Evolutionary conservation across 345 rosid species (phyloP).

Genomic region (Eucalyptus globulus): DNA sequence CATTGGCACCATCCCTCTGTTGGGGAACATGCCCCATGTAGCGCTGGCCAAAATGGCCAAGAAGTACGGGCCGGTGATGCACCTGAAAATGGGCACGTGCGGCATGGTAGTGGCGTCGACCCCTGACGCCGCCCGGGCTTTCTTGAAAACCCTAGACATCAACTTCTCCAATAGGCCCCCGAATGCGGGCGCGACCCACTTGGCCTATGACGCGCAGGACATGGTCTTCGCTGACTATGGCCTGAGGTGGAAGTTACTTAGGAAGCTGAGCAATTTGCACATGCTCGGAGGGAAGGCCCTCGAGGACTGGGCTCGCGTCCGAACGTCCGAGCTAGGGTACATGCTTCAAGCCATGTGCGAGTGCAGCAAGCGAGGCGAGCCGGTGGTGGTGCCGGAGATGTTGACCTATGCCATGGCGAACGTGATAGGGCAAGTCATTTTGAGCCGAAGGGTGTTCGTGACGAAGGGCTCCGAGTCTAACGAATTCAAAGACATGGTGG

Average conservation of each 20-base stretch:
- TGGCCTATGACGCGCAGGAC: slow-evolving; percentile 49
- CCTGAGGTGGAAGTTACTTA: slow-evolving; percentile 33
- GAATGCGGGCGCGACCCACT: slow-evolving; percentile 47
- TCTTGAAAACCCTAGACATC: slow-evolving; percentile 40
- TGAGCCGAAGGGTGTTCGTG: slow-evolving; percentile 40
- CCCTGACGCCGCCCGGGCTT: slow-evolving; percentile 40
- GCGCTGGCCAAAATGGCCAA: slow-evolving; percentile 34
- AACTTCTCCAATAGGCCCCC: slow-evolving; percentile 55
- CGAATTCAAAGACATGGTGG: slow-evolving; percentile 66
- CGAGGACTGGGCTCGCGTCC: slow-evolving; percentile 29
- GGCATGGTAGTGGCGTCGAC: slow-evolving; percentile 56
- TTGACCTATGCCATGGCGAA: slow-evolving; percentile 41
- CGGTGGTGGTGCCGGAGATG: slow-evolving; percentile 39
- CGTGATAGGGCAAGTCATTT: slow-evolving; percentile 49
- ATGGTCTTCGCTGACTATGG: slow-evolving; percentile 64
- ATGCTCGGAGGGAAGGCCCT: slow-evolving; percentile 57
- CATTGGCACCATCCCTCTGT: slow-evolving; percentile 35
- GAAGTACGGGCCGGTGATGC: slow-evolving; percentile 42
- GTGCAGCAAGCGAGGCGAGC: slow-evolving; percentile 11
- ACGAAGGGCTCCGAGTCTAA: slow-evolving; percentile 41
- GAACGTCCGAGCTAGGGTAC: slow-evolving; percentile 26
- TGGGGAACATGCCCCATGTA: slow-evolving; percentile 50
- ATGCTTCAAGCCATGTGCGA: slow-evolving; percentile 38
- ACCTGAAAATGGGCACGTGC: slow-evolving; percentile 40
- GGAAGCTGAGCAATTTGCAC: slow-evolving; percentile 48